Percentiles rank a stretch among this genome's conserved stretches.
phyloP scores from a whole-genome alignment of 106 monocot genomes.

The Narthecium ossifragum region DNA sequence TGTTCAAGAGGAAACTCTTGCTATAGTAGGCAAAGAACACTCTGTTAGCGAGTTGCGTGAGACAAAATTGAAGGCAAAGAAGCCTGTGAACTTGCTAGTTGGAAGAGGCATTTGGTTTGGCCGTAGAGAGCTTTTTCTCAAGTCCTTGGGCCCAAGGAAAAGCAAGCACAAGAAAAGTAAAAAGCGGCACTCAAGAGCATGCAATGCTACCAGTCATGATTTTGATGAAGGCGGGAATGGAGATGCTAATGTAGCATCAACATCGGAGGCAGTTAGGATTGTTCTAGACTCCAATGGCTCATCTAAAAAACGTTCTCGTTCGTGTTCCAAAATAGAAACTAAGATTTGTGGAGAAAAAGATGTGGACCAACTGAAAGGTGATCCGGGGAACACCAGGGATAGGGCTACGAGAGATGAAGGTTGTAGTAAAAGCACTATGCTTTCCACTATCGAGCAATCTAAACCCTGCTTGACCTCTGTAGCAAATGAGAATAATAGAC shows the following conservation, averaged over 20 bases:
- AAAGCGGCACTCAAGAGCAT: constrained; percentile 11
- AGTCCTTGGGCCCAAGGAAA: constrained; percentile 28
- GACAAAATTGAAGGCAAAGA: constrained; percentile 19
- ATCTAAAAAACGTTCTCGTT: constrained; percentile 12
- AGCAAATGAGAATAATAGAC: constrained; percentile 1
- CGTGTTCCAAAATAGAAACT: background rate
- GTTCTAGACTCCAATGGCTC: background rate
- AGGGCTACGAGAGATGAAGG: constrained; percentile 4
- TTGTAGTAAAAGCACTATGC: no score
- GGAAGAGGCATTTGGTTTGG: constrained; percentile 31
- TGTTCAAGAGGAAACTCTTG: constrained; percentile 9
- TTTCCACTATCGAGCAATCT: constrained; percentile 1
- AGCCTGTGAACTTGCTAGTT: constrained; percentile 13
- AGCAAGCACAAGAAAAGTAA: constrained; percentile 41
- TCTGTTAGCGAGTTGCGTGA: background rate
- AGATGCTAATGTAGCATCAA: constrained; percentile 29
- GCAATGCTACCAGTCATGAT: constrained; percentile 10
- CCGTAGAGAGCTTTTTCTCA: constrained; percentile 40
- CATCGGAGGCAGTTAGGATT: constrained; percentile 26
- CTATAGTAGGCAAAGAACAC: constrained; percentile 2
- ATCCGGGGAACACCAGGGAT: background rate
- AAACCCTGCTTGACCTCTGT: background rate
- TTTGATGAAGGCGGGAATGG: background rate
- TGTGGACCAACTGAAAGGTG: background rate
- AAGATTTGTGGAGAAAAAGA: background rate